These are phyloP conservation scores for Ophiostoma sp. DNA, from an alignment of 2,329 filamentous ascomycete species.

Conservation along the genomic window DNA sequence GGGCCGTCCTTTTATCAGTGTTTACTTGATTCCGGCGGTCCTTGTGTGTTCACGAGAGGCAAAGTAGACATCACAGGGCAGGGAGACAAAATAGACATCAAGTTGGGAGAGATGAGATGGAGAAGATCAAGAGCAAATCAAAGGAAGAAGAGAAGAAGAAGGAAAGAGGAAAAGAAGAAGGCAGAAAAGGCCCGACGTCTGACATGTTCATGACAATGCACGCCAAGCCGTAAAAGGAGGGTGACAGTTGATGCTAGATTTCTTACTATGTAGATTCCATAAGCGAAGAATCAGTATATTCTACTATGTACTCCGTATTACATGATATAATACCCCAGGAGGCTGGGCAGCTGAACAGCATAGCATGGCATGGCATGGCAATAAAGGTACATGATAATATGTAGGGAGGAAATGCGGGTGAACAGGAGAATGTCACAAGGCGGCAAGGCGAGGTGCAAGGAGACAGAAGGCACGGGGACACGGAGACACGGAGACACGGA, in stretches of 20 bases:
- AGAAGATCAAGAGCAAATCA: neutral
- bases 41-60: neutral
- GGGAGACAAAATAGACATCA: neutral
- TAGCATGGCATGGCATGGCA: neutral
- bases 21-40: neutral
- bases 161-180: neutral
- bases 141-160: neutral
- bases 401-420: constrained; percentile 7
- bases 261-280: neutral
- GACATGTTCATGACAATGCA: neutral
- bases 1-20: neutral
- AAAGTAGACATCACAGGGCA: neutral
- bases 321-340: neutral
- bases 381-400: neutral
- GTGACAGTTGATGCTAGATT: neutral
- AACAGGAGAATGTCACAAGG: neutral
- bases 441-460: neutral
- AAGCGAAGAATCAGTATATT: too few relatives aligned
- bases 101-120: neutral
- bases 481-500: too few relatives aligned
- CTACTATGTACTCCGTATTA: neutral
- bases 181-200: constrained; percentile 1
- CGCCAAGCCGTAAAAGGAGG: neutral
- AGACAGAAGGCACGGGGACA: neutral
- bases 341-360: neutral